Percentiles rank a stretch among this genome's conserved stretches.
These are phyloP conservation scores for Nemania serpens DNA, from an alignment of 2,329 filamentous ascomycete genomes.

Conservation along the genomic window DNA sequence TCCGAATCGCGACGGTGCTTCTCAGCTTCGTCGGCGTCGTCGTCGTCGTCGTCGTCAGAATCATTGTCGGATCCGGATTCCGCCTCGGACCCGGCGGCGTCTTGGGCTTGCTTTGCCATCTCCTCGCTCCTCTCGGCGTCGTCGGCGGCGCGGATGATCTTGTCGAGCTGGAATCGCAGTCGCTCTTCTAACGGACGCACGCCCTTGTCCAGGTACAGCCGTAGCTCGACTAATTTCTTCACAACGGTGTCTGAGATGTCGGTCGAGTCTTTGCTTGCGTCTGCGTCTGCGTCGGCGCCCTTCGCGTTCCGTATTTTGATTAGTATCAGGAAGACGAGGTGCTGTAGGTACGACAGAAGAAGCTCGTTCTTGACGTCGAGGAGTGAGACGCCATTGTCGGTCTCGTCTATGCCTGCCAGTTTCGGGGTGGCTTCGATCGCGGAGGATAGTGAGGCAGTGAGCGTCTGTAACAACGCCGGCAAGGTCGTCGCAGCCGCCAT, in stretches of 20 bases:
- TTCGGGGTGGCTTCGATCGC: conserved; percentile 71
- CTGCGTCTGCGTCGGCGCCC: conserved; percentile 35
- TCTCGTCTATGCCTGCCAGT: conserved; percentile 67
- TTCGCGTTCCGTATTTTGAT: conserved; percentile 71
- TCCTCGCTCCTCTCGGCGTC: conserved; percentile 62
- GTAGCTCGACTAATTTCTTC: conserved; percentile 84
- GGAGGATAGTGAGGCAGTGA: conserved; percentile 63
- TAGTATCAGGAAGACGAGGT: conserved; percentile 85
- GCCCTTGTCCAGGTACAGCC: conserved; percentile 92
- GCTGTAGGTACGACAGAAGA: conserved; percentile 94
- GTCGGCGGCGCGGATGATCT: conserved; percentile 86
- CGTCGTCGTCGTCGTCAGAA: conserved; percentile 44
- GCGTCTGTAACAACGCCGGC: conserved; percentile 55
- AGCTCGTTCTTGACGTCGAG: conserved; percentile 96
- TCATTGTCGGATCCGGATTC: conserved; percentile 43
- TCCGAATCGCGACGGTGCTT: conserved; percentile 30
- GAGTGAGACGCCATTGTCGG: conserved; percentile 86
- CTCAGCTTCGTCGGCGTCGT: conserved; percentile 42
- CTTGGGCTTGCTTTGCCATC: conserved; percentile 39
- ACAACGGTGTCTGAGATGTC: conserved; percentile 70
- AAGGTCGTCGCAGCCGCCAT: conserved; percentile 58
- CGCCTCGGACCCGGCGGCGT: conserved; percentile 44
- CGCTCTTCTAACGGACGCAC: conserved; percentile 88
- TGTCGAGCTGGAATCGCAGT: conserved; percentile 94
- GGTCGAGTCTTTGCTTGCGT: conserved; percentile 40